Evolutionary conservation across 2,329 filamentous ascomycete species (phyloP), one percentile per base, ranked within the genome.

Genomic region (Albophoma yamanashiensis): DNA sequence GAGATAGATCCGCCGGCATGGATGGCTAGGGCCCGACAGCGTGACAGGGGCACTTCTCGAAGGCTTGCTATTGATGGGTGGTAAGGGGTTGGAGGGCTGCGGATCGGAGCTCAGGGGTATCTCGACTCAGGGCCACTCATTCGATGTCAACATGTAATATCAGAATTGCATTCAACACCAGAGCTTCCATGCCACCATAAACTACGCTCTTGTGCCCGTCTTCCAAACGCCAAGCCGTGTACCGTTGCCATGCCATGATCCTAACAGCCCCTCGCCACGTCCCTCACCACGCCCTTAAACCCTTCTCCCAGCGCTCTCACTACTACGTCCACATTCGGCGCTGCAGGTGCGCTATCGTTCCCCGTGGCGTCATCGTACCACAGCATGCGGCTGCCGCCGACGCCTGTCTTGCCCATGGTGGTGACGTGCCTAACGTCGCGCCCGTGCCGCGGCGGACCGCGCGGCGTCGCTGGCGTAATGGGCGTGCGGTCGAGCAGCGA

Each of bases 401-500:
- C 69, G 6, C 73, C 75, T 1, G 72, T 73, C 67, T 80, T 82
- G 6, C 79, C 79, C 67, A 73, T 72, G 7, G 74, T 73, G 47
- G 73, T 70, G 31, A 68, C 63, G 47, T 73, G 71, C 67, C 76
- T 80, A 36, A 84, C 79, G 22, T 84, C 81, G 40, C 73, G 78
- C 17, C 83, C 84, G 9, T 64, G 69, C 0, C 88, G 78, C 0
- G 87, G 71, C 1, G 76, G 74, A 0, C 87, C 86, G 1, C 73
- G 68, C 0, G 77, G 70, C 1, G 74, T 77, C 0, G 75, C 79
- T 0, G 89, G 88, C 1, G 87, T 89, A 62, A 92, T 85, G 55
- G 79, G 71, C 0, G 89, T 89, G n/a, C 79, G 76, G 68, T 92
- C 86, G 3, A 92, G 76, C 8, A 92, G 76, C 0, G 82, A 76